A percentile compares a stretch with the other conserved stretches of the same genome.
phyloP scores from a whole-genome alignment of 1,284 basidiomycete genomes.

The Exsudoporus floridanus region DNA sequence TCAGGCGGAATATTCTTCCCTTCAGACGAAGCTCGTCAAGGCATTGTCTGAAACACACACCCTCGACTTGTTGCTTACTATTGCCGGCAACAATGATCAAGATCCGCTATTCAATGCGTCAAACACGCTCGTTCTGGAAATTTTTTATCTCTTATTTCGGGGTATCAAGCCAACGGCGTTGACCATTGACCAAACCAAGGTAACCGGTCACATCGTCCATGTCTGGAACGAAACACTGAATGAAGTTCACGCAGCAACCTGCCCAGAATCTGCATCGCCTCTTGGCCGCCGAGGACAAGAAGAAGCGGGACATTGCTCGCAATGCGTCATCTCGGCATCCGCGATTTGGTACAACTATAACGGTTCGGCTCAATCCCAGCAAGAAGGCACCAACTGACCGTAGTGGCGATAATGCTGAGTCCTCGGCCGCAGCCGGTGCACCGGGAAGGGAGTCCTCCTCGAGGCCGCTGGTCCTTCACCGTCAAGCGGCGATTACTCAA shows the following conservation, averaged over 20 bases:
- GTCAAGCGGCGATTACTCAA: conserved; percentile 76
- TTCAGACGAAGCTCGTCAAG: conserved; percentile 78
- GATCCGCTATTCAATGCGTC: conserved; percentile 77
- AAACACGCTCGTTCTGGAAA: conserved; percentile 89
- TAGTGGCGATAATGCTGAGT: conserved; percentile 33
- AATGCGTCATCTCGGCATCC: conserved; percentile 82
- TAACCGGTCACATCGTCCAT: conserved; percentile 31
- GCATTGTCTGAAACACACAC: conserved; percentile 72
- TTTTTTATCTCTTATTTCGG: conserved; percentile 84
- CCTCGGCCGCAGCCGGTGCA: conserved; percentile 31
- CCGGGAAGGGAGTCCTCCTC: conserved; percentile 36
- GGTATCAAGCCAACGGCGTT: conserved; percentile 68
- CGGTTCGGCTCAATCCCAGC: conserved; percentile 66
- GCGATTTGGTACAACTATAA: conserved; percentile 90
- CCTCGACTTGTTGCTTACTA: conserved; percentile 77
- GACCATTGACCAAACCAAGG: conserved; percentile 67
- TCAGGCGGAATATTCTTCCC: conserved; percentile 69
- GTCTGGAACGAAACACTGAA: conserved; percentile 3
- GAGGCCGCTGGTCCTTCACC: conserved; percentile 69
- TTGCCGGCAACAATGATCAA: conserved; percentile 71
- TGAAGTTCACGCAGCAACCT: conserved; percentile 52
- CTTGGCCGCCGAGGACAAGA: conserved; percentile 68
- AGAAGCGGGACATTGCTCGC: conserved; percentile 56
- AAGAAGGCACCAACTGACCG: conserved; percentile 39
- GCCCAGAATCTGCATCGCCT: conserved; percentile 66